phyloP scores from a whole-genome alignment of 2,329 filamentous ascomycete genomes.

The Thelonectria discophora region DNA sequence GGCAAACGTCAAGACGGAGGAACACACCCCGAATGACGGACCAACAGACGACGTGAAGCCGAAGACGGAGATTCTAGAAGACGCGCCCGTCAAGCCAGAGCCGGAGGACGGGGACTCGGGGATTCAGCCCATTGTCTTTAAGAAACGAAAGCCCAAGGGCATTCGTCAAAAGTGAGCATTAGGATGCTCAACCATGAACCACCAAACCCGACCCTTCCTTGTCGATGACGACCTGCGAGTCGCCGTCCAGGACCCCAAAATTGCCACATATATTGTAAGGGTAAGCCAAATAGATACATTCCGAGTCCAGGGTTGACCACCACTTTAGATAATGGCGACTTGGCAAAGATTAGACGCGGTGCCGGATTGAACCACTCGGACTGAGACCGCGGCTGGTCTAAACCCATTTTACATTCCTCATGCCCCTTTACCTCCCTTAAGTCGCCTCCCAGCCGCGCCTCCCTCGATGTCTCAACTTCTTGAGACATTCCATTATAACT shows the following conservation, averaged over 20 bases:
- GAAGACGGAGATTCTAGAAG: slow-evolving; percentile 53
- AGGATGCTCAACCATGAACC: no score
- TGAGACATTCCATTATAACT: slow-evolving; percentile 1
- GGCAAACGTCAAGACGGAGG: slow-evolving; percentile 46
- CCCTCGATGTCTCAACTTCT: slow-evolving; percentile 14
- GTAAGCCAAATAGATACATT: no score
- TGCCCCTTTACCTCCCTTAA: background rate
- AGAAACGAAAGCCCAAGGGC: slow-evolving; percentile 78
- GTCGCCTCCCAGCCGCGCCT: background rate
- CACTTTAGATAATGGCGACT: no score
- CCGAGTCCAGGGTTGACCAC: no score
- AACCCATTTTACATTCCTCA: slow-evolving; percentile 31
- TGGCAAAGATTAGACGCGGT: background rate
- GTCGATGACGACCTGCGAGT: no score
- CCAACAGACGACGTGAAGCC: slow-evolving; percentile 32
- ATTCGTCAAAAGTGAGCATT: slow-evolving; percentile 64
- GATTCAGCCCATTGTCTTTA: slow-evolving; percentile 71
- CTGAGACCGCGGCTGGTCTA: slow-evolving; percentile 29
- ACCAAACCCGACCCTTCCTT: background rate
- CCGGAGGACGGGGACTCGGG: slow-evolving; percentile 35
- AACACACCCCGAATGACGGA: slow-evolving; percentile 18
- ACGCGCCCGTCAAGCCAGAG: slow-evolving; percentile 44
- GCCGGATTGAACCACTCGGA: background rate
- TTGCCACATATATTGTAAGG: no score
- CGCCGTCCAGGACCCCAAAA: no score